Evolutionary conservation across 306 rosid species (phyloP).

Genomic region (Lathyrus sativus): DNA sequence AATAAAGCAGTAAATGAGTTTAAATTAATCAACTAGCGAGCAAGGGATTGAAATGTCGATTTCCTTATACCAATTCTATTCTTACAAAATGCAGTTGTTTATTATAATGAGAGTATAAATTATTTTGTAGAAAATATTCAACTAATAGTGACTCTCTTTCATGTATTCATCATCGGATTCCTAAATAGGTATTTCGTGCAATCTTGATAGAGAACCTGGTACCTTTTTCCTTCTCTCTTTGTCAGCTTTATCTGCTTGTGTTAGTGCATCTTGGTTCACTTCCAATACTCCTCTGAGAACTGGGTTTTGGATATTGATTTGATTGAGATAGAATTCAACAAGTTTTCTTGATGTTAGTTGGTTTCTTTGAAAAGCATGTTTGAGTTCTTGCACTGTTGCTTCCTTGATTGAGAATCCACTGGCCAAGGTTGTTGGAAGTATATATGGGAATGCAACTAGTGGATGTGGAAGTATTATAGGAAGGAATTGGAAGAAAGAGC

Average conservation of each 20-base stretch:
- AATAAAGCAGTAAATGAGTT: too few species aligned
- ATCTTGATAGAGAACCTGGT: slow-evolving; percentile 18
- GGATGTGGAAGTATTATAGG: too few species aligned
- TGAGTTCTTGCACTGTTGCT: slow-evolving; percentile 56
- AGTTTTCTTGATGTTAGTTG: slow-evolving; percentile 61
- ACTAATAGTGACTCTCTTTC: too few species aligned
- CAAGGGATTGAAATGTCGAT: too few species aligned
- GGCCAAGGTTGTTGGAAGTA: not conserved
- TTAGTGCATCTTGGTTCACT: slow-evolving; percentile 61
- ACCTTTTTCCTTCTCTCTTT: slow-evolving; percentile 33
- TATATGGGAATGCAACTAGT: not conserved
- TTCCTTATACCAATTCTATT: too few species aligned
- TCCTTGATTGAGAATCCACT: slow-evolving; percentile 48
- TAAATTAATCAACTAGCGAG: too few species aligned
- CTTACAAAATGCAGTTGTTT: too few species aligned
- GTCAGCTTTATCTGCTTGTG: slow-evolving; percentile 58
- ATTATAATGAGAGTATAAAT: too few species aligned
- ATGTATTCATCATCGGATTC: too few species aligned
- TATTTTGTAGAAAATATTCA: too few species aligned
- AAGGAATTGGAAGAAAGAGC: too few species aligned
- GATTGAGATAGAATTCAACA: slow-evolving; percentile 55
- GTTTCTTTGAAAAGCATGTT: slow-evolving; percentile 51
- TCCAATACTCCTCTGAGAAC: slow-evolving; percentile 54
- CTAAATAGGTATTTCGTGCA: slow-evolving; percentile 73
- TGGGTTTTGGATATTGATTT: slow-evolving; percentile 48